Base-by-base conservation (phyloP, 768 basidiomycete genomes). In the Trametes elegans region DNA sequence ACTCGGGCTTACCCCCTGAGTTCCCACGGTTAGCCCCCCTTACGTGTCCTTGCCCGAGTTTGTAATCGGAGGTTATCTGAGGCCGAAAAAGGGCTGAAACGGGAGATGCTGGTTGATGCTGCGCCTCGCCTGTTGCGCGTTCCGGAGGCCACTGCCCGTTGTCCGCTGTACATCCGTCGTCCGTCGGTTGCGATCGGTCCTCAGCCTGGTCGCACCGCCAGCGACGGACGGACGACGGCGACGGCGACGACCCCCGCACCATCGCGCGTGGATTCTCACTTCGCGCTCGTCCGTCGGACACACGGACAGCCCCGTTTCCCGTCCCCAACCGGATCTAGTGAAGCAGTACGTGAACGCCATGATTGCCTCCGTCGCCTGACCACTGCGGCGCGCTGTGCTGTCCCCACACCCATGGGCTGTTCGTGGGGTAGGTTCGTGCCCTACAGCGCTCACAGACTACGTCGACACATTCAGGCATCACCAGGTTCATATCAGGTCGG, bases 331-430 rank as follows among this genome's bases (percentile, higher is more conserved):
- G 51, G 51, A 53, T 53, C 51, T 53, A 36, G 34, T 34, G 27
- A 21, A 13, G 18, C 34, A 31, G 51, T 53, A 53, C 51, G 51
- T 44, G 51, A 53, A 36, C n/a, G 42, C 14, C 51, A 38, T 28
- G 42, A 53, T 53, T 21, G 26, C n/a, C 34, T 38, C 51, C 42
- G 51, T 53, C 51, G 51, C 51, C 42, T 53, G 51, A 53, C 51
- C 51, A 7, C 42, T 21, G 16, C 41, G 32, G n/a, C n/a, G n/a
- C n/a, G n/a, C n/a, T n/a, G n/a, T n/a, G n/a, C n/a, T n/a, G n/a
- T n/a, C n/a, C n/a, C n/a, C 41, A 21, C 31, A 11, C 18, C 50
- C 31, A 32, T 43, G 42, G 31, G 42, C 42, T 24, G 18, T 36
- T 53, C 51, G 51, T 53, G 51, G 51, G 42, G 51, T 53, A 53